Percentiles rank a stretch among this genome's conserved stretches.
phyloP scores from a whole-genome alignment of 2,329 filamentous ascomycete species.

The Pyricularia grisea region DNA sequence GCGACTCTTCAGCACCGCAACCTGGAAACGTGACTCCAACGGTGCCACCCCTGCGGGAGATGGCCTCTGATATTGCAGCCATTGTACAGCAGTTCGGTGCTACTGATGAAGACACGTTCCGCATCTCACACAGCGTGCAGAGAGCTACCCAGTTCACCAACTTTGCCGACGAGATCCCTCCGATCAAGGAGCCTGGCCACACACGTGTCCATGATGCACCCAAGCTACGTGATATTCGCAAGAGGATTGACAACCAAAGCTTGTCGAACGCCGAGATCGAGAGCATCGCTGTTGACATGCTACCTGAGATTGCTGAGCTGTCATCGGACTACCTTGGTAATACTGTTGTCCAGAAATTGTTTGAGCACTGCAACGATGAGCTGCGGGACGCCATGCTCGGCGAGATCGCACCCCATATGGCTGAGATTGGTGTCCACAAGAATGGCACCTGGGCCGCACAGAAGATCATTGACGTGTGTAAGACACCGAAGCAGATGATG shows the following conservation, averaged over 20 bases:
- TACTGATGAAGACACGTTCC: constrained; percentile 63
- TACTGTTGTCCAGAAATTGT: constrained; percentile 98
- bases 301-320: constrained; percentile 91
- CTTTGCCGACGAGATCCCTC: constrained; percentile 77
- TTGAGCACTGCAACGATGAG: constrained; percentile 88
- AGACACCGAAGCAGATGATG: constrained; percentile 71
- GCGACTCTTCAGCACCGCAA: constrained; percentile 5
- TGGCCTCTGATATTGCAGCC: constrained; percentile 71
- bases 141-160: constrained; percentile 64
- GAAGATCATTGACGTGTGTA: constrained; percentile 97
- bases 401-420: constrained; percentile 82
- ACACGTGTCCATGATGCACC: constrained; percentile 88
- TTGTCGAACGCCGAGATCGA: constrained; percentile 83
- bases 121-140: constrained; percentile 66
- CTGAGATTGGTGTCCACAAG: constrained; percentile 97
- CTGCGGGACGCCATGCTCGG: constrained; percentile 85
- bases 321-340: constrained; percentile 96
- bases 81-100: constrained; percentile 89
- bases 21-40: constrained; percentile 42
- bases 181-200: constrained; percentile 79
- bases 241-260: constrained; percentile 93
- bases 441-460: constrained; percentile 99
- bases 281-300: constrained; percentile 84
- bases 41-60: constrained; percentile 65
- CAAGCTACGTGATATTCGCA: constrained; percentile 88